Base-by-base conservation (phyloP, 2,329 filamentous ascomycete genomes). In the Aspergillus candidus region DNA sequence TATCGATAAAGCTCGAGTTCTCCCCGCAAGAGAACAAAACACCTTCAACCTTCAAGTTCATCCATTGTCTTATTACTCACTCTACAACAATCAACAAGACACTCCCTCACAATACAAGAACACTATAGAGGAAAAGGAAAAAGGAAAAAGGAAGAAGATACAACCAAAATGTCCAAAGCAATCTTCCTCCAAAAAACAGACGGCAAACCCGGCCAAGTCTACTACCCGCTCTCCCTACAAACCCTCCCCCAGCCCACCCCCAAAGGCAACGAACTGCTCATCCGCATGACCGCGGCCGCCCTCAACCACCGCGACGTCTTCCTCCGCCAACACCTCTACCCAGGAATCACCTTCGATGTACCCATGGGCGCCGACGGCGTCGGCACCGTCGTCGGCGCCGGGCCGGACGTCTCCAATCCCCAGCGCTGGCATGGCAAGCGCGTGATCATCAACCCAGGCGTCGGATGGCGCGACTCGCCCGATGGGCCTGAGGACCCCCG, bases 241-340 rank as follows among this genome's bases (percentile, higher is more conserved):
- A 71, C 80, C 30, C 68, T 84, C 12, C 76, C 83, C 44, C 74
- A 76, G 50, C 84, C 84, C 18, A 73, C 71, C 2, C 84, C 84
- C 0, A 76, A 79, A 18, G 77, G 78, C 12, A 74, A 74, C 50
- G 77, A 96, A 64, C 73, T 95, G 53, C 74, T 94, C 6, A 72
- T 97, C 50, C 81, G 80, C 58, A 73, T 97, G 60, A 77, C 79
- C 31, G 86, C 89, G 40, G 86, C 84, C 1, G 85, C 91, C 11
- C 81, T 97, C 40, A 97, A 97, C 73, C 93, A 97, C 72, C 86
- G 90, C 57, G 93, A 97, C 67, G 80, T 94, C 55, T 97, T 96
- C 72, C 86, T 94, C 68, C 86, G 91, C 43, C 89, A 93, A 66
- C 84, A 90, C 61, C 80, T 94, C 33, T 97, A 97, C 72, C 91